phyloP scores from a whole-genome alignment of 2,329 filamentous ascomycete species.

The Dactylonectria estremocensis region DNA sequence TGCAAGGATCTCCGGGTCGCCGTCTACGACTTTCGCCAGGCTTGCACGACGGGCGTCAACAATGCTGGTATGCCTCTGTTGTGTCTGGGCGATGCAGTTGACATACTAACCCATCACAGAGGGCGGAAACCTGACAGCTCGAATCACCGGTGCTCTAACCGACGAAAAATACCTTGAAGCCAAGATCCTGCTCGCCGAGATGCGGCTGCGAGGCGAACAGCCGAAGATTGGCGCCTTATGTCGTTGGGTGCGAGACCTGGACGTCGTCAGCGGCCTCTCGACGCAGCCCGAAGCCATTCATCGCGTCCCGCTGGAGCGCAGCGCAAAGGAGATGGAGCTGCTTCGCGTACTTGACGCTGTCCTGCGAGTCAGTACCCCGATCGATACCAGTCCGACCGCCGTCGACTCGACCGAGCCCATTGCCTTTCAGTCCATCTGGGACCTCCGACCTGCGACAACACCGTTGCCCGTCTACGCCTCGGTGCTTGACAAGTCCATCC shows the following conservation, averaged over 20 bases:
- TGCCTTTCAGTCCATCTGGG: conserved; percentile 73
- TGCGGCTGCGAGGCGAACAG: conserved; percentile 76
- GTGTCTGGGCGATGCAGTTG: background rate
- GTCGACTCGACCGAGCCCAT: conserved; percentile 63
- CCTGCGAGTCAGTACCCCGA: conserved; percentile 73
- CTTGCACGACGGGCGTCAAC: conserved; percentile 77
- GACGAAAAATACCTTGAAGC: conserved; percentile 78
- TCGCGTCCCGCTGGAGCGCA: conserved; percentile 51
- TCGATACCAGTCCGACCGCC: conserved; percentile 63
- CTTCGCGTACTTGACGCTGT: conserved; percentile 76
- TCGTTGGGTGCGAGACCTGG: conserved; percentile 80
- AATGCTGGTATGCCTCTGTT: conserved; percentile 59
- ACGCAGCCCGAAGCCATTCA: conserved; percentile 61
- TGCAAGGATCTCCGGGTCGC: conserved; percentile 78
- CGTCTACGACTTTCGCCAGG: conserved; percentile 78
- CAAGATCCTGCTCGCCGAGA: conserved; percentile 76
- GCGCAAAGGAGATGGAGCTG: conserved; percentile 66
- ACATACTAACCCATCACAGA: conserved; percentile 50
- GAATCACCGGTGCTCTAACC: conserved; percentile 75
- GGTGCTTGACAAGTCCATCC: conserved; percentile 71
- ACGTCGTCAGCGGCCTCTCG: conserved; percentile 77
- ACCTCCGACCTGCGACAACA: conserved; percentile 63
- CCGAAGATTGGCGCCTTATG: conserved; percentile 79
- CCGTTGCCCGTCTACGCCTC: conserved; percentile 67
- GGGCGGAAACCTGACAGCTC: conserved; percentile 75